Evolutionary conservation across 306 rosid genomes (phyloP).

Genomic region (Rubus idaeus): DNA sequence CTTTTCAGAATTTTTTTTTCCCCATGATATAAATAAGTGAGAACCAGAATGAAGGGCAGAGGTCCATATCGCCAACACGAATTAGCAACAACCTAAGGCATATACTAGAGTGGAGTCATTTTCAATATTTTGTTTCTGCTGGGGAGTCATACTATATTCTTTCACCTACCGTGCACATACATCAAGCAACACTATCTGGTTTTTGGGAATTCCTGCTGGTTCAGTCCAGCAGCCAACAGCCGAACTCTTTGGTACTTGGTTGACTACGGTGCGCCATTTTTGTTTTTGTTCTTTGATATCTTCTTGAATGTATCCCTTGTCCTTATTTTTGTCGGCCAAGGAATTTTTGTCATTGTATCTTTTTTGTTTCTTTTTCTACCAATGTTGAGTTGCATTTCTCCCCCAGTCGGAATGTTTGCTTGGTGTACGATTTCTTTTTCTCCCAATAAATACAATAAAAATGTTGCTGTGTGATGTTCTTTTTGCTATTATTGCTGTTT

Average conservation of each 20-base stretch:
- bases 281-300: conserved; percentile 14
- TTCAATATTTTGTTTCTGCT: conserved; percentile 7
- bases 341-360: conserved; percentile 48
- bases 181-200: conserved; percentile 6
- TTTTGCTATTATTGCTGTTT: neutral
- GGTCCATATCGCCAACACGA: conserved; percentile 14
- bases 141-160: conserved; percentile 6
- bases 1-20: conserved; percentile 27
- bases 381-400: conserved; percentile 1
- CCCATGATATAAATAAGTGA: conserved; percentile 38
- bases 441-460: neutral
- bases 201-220: conserved; percentile 10
- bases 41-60: conserved; percentile 26
- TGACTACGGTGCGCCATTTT: conserved; percentile 10
- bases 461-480: neutral
- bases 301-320: conserved; percentile 54
- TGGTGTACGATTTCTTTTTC: neutral
- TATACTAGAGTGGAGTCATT: conserved; percentile 7
- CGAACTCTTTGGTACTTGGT: conserved; percentile 20
- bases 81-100: conserved; percentile 17
- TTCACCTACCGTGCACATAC: conserved; percentile 4
- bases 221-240: conserved; percentile 4
- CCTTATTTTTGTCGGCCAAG: conserved; percentile 69
- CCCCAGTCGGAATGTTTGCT: neutral
- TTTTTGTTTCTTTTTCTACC: conserved; percentile 8